Conservation (phyloP, 1,139 yeast genomes). For the Blastobotrys indianensis region DNA sequence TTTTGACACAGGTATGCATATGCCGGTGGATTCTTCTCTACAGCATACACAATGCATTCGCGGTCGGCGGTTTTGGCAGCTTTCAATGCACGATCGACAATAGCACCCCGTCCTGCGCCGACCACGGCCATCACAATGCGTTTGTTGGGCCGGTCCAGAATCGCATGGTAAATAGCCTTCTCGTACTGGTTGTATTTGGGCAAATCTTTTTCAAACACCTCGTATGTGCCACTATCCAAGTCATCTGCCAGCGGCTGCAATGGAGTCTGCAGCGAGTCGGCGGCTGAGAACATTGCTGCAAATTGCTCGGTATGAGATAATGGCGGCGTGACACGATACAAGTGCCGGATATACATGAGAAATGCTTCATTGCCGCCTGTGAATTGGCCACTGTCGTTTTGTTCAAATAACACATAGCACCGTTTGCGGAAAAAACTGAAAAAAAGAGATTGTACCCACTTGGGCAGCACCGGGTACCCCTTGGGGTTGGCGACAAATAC, state of each 20-base stretch:
- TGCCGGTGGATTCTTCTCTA: slow-evolving; percentile 72
- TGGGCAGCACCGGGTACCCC: slow-evolving; percentile 56
- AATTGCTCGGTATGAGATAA: slow-evolving; percentile 33
- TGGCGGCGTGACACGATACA: slow-evolving; percentile 36
- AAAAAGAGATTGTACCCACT: slow-evolving; percentile 45
- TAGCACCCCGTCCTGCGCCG: slow-evolving; percentile 87
- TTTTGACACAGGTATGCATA: slow-evolving; percentile 35
- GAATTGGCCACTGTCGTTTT: slow-evolving; percentile 28
- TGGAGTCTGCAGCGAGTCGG: slow-evolving; percentile 49
- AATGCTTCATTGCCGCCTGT: slow-evolving; percentile 44
- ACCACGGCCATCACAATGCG: slow-evolving; percentile 48
- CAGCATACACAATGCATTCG: slow-evolving; percentile 42
- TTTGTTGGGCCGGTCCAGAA: slow-evolving; percentile 35
- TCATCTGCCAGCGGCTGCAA: slow-evolving; percentile 62
- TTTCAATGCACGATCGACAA: slow-evolving; percentile 49
- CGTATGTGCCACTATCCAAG: slow-evolving; percentile 55
- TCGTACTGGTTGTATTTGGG: slow-evolving; percentile 64
- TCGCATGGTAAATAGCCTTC: slow-evolving; percentile 56
- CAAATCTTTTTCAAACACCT: slow-evolving; percentile 61
- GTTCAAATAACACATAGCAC: slow-evolving; percentile 33
- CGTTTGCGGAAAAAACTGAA: slow-evolving; percentile 34
- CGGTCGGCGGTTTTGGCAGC: slow-evolving; percentile 37
- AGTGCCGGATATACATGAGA: slow-evolving; percentile 48
- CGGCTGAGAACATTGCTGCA: slow-evolving; percentile 30
- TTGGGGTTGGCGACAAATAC: slow-evolving; percentile 52